Evolutionary conservation across 768 basidiomycete species (phyloP), one percentile per base, ranked within the genome.

Genomic region (Tricholoma sp.): DNA sequence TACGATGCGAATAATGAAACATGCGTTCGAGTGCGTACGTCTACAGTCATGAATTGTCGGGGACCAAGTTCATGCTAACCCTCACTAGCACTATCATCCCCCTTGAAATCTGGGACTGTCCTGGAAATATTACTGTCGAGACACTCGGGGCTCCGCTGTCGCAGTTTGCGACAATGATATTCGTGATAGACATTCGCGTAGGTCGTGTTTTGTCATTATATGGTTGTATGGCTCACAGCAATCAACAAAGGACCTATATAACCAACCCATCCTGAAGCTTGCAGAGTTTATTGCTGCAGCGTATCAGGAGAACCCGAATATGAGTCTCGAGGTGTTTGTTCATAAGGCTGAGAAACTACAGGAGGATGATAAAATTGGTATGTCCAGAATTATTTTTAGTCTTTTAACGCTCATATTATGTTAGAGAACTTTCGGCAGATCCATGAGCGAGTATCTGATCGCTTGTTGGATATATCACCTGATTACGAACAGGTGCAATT

Each of bases 71-170:
- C 56, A 52, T 55, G 46, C 56, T 57, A 41, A 60, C 62, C 22
- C 45, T 21, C 56, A 61, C 47, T 70, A 97, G 95, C 72, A 89
- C 94, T 41, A 85, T 96, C 61, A 86, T 97, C 59, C 92, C 94
- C 0, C 82, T 98, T 35, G 91, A 97, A 68, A 84, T 98, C 67
- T 97, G 93, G 93, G 94, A 97, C 67, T 92, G 93, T 64, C 96
- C 95, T 0, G 91, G 90, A 22, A 92, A 88, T 58, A 82, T 86
- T 55, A 85, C 91, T 4, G 81, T 88, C 11, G 88, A 93, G 21
- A 82, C 85, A n/a, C 79, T 96, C 10, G 86, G 83, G 19, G 79
- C 82, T 7, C 83, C 89, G 7, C 79, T 97, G 35, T 82, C 85
- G 45, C 81, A 89, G 29, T 93, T 97, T 64, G 80, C 91, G 2